Evolutionary conservation across 495 filamentous ascomycete species (phyloP).

Genomic region (Baudoinia panamericana): DNA sequence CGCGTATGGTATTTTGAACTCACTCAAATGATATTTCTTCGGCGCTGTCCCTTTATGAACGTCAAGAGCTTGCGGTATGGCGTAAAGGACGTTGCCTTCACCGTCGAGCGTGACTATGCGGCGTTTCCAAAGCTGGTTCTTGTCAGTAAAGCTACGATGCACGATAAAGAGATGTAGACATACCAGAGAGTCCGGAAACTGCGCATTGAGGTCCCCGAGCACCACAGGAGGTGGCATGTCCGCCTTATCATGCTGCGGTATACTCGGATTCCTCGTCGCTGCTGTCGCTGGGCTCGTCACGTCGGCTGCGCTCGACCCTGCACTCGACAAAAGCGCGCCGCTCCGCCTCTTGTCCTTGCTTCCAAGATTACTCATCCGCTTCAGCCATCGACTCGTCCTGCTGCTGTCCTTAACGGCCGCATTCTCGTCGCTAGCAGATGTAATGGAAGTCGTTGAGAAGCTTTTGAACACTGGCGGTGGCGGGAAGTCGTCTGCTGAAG

Average conservation of each 20-base stretch:
- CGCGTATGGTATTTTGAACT: slow-evolving; percentile 62
- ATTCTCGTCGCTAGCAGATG: slow-evolving; percentile 20
- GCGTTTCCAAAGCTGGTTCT: slow-evolving; percentile 63
- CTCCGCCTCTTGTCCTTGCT: slow-evolving; percentile 46
- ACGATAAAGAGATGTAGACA: slow-evolving; percentile 12
- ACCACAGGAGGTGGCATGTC: slow-evolving; percentile 34
- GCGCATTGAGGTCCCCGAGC: slow-evolving; percentile 81
- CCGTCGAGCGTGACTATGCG: slow-evolving; percentile 66
- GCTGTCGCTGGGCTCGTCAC: background rate
- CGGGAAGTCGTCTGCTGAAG: slow-evolving; percentile 26
- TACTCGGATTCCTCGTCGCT: background rate
- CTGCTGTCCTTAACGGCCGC: slow-evolving; percentile 50
- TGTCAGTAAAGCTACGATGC: background rate
- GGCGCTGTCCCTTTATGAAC: slow-evolving; percentile 36
- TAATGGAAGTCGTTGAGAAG: slow-evolving; percentile 30
- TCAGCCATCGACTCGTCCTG: slow-evolving; percentile 60
- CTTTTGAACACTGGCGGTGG: slow-evolving; percentile 30
- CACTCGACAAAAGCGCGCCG: slow-evolving; percentile 30
- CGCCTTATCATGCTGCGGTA: background rate
- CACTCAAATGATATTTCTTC: slow-evolving; percentile 68
- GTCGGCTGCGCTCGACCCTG: background rate
- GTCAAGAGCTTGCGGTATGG: slow-evolving; percentile 8
- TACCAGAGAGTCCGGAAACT: slow-evolving; percentile 76
- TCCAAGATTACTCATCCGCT: slow-evolving; percentile 61
- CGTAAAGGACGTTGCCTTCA: slow-evolving; percentile 60